A percentile compares a stretch with the other conserved stretches of the same genome.
These are phyloP conservation scores for Fusarium sp. DNA, from an alignment of 2,329 filamentous ascomycete genomes.

Conservation along the genomic window DNA sequence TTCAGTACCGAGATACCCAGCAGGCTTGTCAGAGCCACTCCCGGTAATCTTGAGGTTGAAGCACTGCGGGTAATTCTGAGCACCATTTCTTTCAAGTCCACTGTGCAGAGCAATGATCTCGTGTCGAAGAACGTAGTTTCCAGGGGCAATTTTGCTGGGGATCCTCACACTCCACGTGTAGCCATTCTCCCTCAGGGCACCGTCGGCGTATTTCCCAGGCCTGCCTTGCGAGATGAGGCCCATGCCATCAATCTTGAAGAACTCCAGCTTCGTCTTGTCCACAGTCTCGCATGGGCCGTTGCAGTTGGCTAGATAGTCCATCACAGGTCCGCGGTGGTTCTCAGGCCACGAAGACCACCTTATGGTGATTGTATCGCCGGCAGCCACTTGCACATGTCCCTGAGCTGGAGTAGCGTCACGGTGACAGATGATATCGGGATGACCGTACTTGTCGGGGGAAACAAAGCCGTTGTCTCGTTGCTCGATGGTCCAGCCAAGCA, in stretches of 20 bases:
- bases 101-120: conserved; percentile 67
- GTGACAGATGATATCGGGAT: conserved; percentile 63
- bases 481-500: conserved; percentile 56
- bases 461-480: conserved; percentile 61
- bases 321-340: conserved; percentile 60
- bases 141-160: conserved; percentile 58
- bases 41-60: conserved; percentile 62
- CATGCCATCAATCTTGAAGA: conserved; percentile 60
- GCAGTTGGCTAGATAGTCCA: conserved; percentile 60
- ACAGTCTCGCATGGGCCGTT: conserved; percentile 56
- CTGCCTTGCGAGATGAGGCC: conserved; percentile 52
- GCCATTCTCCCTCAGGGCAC: conserved; percentile 62
- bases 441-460: conserved; percentile 56
- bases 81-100: conserved; percentile 55
- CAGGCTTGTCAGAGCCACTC: conserved; percentile 49
- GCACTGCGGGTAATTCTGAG: conserved; percentile 67
- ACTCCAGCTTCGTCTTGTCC: conserved; percentile 57
- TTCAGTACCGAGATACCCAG: conserved; percentile 50
- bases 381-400: conserved; percentile 55
- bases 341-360: conserved; percentile 64
- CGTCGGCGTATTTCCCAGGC: conserved; percentile 55
- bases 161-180: conserved; percentile 64
- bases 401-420: conserved; percentile 54
- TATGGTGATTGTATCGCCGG: conserved; percentile 59
- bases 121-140: conserved; percentile 67